phyloP scores from a whole-genome alignment of 768 basidiomycete species.

The Xerocomellus amylosporus region DNA sequence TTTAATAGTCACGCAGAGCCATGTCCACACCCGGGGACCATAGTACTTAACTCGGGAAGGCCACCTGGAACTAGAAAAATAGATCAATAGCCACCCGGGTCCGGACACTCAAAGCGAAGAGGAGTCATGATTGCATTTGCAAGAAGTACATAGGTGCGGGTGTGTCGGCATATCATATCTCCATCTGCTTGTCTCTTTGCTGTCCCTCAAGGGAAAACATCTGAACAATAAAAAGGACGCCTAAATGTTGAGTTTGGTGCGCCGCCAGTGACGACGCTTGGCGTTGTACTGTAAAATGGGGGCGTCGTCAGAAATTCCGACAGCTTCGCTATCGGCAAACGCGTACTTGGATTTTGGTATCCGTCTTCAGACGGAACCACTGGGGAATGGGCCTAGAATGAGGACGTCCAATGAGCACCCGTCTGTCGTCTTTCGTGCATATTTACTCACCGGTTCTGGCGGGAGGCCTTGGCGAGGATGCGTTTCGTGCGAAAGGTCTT shows the following conservation, averaged over 20 bases:
- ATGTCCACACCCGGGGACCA: not conserved
- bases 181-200: slow-evolving; percentile 10
- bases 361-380: slow-evolving; percentile 98
- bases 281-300: slow-evolving; percentile 67
- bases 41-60: not conserved
- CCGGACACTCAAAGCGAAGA: not conserved
- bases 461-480: slow-evolving; percentile 91
- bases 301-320: not conserved
- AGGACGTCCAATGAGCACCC: not conserved
- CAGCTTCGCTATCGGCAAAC: not conserved
- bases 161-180: slow-evolving; percentile 18
- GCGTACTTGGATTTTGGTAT: slow-evolving; percentile 86
- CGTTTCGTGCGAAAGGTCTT: slow-evolving; percentile 98
- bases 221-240: not conserved
- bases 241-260: slow-evolving; percentile 98
- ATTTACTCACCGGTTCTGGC: slow-evolving; percentile 84
- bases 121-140: slow-evolving; percentile 20
- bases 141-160: slow-evolving; percentile 25
- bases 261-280: slow-evolving; percentile 98
- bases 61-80: not conserved
- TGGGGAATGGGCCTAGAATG: slow-evolving; percentile 86
- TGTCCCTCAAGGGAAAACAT: not conserved
- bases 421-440: not conserved
- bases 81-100: too few species aligned
- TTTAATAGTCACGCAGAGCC: not conserved